Evolutionary conservation across 2,329 filamentous ascomycete species (phyloP), one percentile per base, ranked within the genome.

Genomic region (Myotisia sp.): DNA sequence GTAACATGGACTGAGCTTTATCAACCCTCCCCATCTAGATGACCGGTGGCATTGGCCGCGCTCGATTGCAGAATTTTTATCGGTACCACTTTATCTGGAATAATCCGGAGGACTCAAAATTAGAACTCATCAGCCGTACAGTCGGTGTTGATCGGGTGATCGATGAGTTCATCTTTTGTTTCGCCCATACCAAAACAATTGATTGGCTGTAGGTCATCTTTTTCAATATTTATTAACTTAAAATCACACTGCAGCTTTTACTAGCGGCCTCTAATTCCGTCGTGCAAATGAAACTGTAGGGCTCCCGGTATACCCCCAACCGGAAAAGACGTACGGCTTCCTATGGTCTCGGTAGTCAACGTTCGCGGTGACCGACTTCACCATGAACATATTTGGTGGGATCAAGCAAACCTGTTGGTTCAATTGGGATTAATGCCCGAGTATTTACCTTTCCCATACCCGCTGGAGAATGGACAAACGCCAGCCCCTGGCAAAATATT

Each of bases 41-140:
- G 41, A 76, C 74, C 0, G 80, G 80, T 2, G 81, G 80, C 1
- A 67, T 84, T 21, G 80, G 80, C 0, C 67, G 79, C 12, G 57
- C 60, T 2, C 57, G 59, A 1, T 9, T 26, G 26, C 9, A 35
- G 22, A 29, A 26, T 29, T 29, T 37, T 31, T 14, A 29, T 31
- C 23, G 29, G 33, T 20, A 40, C 6, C 6, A 27, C 17, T 18
- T 40, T 40, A 18, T 26, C 22, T 12, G 21, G 32, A 12, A n/a
- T 20, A 5, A 32, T 39, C 58, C 86, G 6, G 72, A 75, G 1
- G 79, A 84, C 42, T 74, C 76, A 0, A 59, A 62, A 3, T 59
- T 86, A 2, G 74, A 83, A 6, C 59, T 76, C 2, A 49, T 76
- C 5, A 70, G 64, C 2, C 65, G 72, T 6, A 76, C 72, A 1